Percentiles rank a stretch among this genome's conserved stretches.
phyloP scores from a whole-genome alignment of 2,329 filamentous ascomycete genomes.

The Penicillium sp. region DNA sequence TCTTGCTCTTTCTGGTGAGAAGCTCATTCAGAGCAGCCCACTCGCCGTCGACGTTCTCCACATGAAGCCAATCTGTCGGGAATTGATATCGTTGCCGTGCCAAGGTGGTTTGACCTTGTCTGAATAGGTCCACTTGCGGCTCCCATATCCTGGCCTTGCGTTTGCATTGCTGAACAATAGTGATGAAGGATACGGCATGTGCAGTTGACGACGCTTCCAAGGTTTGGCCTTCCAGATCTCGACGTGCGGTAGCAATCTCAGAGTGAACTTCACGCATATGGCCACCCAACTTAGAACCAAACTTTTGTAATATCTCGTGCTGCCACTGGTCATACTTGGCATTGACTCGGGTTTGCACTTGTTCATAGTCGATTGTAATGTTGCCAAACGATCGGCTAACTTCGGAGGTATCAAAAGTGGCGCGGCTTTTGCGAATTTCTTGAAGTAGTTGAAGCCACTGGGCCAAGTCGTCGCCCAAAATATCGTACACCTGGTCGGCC shows the following conservation, averaged over 20 bases:
- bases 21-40: constrained; percentile 94
- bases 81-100: constrained; percentile 91
- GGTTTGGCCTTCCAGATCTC: constrained; percentile 85
- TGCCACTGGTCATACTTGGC: constrained; percentile 99
- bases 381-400: constrained; percentile 90
- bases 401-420: constrained; percentile 96
- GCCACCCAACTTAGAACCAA: constrained; percentile 79
- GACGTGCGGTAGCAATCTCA: constrained; percentile 84
- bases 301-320: constrained; percentile 91
- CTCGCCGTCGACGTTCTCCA: constrained; percentile 93
- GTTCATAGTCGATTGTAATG: constrained; percentile 93
- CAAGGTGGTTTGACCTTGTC: constrained; percentile 89
- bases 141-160: constrained; percentile 91
- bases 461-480: constrained; percentile 83
- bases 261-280: constrained; percentile 90
- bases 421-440: constrained; percentile 90
- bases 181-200: constrained; percentile 97
- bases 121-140: constrained; percentile 92
- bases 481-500: constrained; percentile 89
- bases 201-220: constrained; percentile 93
- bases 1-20: constrained; percentile 84
- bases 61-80: constrained; percentile 87
- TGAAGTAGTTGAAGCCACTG: constrained; percentile 95
- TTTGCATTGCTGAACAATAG: constrained; percentile 93
- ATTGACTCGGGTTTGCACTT: constrained; percentile 97